Evolutionary conservation across 1,284 basidiomycete species (phyloP).

Genomic region (Fomitopsis pinicola): DNA sequence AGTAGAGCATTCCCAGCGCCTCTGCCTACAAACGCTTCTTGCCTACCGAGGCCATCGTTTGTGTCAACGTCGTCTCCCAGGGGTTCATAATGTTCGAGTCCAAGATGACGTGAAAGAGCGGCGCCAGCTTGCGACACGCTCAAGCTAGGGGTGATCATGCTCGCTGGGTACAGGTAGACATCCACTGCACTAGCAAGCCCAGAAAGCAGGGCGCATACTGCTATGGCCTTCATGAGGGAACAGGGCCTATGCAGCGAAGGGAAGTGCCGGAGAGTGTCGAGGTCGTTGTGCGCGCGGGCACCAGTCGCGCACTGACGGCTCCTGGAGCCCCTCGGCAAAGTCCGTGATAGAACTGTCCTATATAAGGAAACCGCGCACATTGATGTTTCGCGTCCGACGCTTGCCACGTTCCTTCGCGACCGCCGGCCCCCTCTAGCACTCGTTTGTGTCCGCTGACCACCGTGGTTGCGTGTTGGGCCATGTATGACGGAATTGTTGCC

Average conservation of each 20-base stretch:
- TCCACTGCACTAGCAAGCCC: slow-evolving; percentile 36
- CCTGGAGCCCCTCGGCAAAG: neutral
- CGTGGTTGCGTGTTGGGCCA: neutral
- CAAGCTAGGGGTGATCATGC: slow-evolving; percentile 33
- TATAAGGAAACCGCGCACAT: neutral
- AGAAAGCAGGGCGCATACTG: slow-evolving; percentile 24
- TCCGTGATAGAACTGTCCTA: neutral
- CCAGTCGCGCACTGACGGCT: neutral
- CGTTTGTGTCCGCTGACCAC: neutral
- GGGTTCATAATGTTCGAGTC: slow-evolving; percentile 61
- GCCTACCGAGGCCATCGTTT: slow-evolving; percentile 24
- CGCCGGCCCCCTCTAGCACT: neutral
- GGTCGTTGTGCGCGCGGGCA: neutral
- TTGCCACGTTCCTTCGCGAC: neutral
- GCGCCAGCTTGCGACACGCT: slow-evolving; percentile 52
- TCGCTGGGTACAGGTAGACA: slow-evolving; percentile 47
- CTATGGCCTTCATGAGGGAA: slow-evolving; percentile 25
- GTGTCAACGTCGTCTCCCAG: slow-evolving; percentile 31
- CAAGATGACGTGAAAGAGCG: slow-evolving; percentile 62
- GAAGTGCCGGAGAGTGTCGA: neutral
- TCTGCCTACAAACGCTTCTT: slow-evolving; percentile 54
- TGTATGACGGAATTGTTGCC: neutral
- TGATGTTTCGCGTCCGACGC: neutral
- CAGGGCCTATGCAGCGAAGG: neutral
- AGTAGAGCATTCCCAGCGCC: slow-evolving; percentile 49